Evolutionary conservation across 495 filamentous ascomycete species (phyloP).

Genomic region (Penicillium egyptiacum): DNA sequence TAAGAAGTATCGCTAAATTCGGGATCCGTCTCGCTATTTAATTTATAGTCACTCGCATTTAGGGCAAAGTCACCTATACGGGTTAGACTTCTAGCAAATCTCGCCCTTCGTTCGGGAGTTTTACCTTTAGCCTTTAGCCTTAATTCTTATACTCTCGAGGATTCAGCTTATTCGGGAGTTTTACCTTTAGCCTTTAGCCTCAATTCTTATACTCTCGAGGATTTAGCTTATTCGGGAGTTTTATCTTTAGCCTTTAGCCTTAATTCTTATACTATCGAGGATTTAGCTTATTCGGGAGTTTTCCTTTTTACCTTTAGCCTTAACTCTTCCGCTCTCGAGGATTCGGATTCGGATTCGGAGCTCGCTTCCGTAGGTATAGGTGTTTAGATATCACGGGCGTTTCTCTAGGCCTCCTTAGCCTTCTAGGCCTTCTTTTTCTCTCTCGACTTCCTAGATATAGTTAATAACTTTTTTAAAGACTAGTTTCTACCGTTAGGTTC

Average conservation of each 20-base stretch:
- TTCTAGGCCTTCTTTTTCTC: too few relatives aligned
- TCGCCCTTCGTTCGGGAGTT: not conserved
- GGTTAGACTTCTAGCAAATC: constrained; percentile 6
- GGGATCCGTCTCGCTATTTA: not conserved
- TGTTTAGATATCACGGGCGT: not conserved
- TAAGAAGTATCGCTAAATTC: constrained; percentile 3
- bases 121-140: not conserved
- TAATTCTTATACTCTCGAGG: not conserved
- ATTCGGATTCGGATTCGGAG: too few relatives aligned
- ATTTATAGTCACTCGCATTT: constrained; percentile 1
- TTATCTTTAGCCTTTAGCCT: not conserved
- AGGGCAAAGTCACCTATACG: constrained; percentile 2
- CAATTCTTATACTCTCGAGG: not conserved
- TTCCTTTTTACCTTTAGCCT: not conserved
- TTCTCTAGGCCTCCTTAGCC: too few relatives aligned
- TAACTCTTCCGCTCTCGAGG: not conserved
- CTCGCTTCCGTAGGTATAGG: not conserved
- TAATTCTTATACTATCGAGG: not conserved
- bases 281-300: not conserved
- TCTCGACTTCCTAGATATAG: too few relatives aligned
- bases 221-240: not conserved
- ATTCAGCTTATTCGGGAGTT: not conserved
- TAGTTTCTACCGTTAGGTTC: too few relatives aligned
- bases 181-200: not conserved
- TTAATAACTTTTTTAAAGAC: too few relatives aligned